Evolutionary conservation across 495 filamentous ascomycete genomes (phyloP).

Genomic region (Aspergillus olivimuriae): DNA sequence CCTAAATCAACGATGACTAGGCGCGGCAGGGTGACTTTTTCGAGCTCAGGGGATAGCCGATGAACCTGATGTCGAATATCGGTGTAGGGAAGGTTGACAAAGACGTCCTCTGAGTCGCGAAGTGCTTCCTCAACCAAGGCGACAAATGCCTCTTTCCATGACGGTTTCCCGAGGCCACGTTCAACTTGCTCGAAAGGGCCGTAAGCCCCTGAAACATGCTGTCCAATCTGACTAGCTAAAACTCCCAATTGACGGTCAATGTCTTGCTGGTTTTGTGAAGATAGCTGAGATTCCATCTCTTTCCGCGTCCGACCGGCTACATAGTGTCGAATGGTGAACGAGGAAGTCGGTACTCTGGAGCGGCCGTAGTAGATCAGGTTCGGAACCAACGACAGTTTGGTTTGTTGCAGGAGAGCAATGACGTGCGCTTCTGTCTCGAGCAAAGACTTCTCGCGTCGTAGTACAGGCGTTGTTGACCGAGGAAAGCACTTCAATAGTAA

Average conservation of each 20-base stretch:
- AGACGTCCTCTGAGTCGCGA: constrained; percentile 65
- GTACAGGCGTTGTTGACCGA: constrained; percentile 40
- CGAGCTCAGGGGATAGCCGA: constrained; percentile 43
- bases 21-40: constrained; percentile 49
- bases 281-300: constrained; percentile 34
- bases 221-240: constrained; percentile 26
- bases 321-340: constrained; percentile 45
- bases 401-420: constrained; percentile 42
- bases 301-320: constrained; percentile 39
- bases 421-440: constrained; percentile 52
- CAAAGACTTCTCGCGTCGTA: constrained; percentile 51
- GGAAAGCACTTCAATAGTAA: constrained; percentile 51
- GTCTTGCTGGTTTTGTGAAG: constrained; percentile 25
- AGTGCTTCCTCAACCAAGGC: constrained; percentile 55
- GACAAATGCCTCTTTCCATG: constrained; percentile 58
- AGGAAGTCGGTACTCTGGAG: constrained; percentile 28
- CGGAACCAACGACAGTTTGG: constrained; percentile 41
- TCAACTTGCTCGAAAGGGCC: constrained; percentile 46
- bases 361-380: constrained; percentile 46
- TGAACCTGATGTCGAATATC: constrained; percentile 49
- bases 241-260: constrained; percentile 39
- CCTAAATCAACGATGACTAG: constrained; percentile 54
- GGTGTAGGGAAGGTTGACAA: constrained; percentile 60
- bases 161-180: constrained; percentile 38
- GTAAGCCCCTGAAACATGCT: constrained; percentile 41